phyloP scores from a whole-genome alignment of 2,329 filamentous ascomycete species.

The Hypomyces perniciosus region DNA sequence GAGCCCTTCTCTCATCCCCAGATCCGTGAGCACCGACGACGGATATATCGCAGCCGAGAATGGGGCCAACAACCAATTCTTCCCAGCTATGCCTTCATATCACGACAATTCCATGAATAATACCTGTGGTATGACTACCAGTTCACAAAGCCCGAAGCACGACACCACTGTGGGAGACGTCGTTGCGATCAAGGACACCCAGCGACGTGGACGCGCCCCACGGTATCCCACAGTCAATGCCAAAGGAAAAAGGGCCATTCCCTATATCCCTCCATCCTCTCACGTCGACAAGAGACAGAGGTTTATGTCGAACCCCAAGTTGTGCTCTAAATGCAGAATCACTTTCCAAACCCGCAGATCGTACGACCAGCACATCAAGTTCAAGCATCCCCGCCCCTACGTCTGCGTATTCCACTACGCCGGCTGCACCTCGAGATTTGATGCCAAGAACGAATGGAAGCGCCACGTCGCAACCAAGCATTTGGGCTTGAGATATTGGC shows the following conservation, averaged over 20 bases:
- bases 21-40: neutral
- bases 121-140: no score
- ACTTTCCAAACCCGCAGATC: slow-evolving; percentile 39
- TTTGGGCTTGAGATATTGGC: slow-evolving; percentile 65
- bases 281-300: slow-evolving; percentile 1
- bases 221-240: neutral
- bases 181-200: neutral
- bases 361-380: slow-evolving; percentile 35
- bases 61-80: neutral
- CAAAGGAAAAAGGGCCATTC: neutral
- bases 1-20: neutral
- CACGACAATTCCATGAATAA: neutral
- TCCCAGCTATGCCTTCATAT: neutral
- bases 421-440: slow-evolving; percentile 67
- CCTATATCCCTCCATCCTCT: neutral
- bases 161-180: neutral
- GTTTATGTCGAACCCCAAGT: neutral
- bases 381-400: slow-evolving; percentile 57
- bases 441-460: slow-evolving; percentile 92
- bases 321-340: slow-evolving; percentile 17
- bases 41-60: neutral
- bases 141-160: slow-evolving; percentile 2
- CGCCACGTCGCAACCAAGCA: slow-evolving; percentile 79
- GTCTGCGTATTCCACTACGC: slow-evolving; percentile 74
- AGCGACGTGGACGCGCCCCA: neutral